Evolutionary conservation across 2,329 filamentous ascomycete genomes (phyloP).

Genomic region (Aotearoamyces nothofagi): DNA sequence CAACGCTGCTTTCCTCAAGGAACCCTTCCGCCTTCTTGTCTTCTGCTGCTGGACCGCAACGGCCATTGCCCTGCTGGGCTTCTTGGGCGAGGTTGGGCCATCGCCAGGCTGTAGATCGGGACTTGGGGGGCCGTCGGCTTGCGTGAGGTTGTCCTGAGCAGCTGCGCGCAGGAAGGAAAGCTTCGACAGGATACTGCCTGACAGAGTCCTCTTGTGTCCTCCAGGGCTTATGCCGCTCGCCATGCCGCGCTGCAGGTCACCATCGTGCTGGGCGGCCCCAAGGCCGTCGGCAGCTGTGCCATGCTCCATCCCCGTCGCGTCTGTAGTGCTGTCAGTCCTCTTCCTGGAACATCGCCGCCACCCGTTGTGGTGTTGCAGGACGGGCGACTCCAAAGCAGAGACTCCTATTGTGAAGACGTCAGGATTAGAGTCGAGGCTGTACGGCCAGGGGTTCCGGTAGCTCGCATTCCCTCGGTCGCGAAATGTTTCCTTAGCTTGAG

Average conservation of each 20-base stretch:
- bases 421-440: too few species aligned
- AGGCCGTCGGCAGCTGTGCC: not conserved
- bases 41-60: constrained; percentile 27
- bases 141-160: constrained; percentile 21
- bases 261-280: not conserved
- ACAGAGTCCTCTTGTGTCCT: constrained; percentile 17
- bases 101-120: constrained; percentile 18
- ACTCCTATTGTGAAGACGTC: too few species aligned
- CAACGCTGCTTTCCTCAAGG: constrained; percentile 73
- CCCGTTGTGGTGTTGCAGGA: too few species aligned
- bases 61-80: constrained; percentile 17
- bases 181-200: constrained; percentile 48
- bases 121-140: constrained; percentile 11
- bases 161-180: constrained; percentile 50
- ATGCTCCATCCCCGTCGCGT: not conserved
- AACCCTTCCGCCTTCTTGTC: constrained; percentile 63
- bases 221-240: constrained; percentile 30
- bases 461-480: too few species aligned
- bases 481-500: too few species aligned
- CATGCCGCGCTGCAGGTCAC: not conserved
- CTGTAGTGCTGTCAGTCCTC: not conserved
- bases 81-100: constrained; percentile 14
- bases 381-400: too few species aligned
- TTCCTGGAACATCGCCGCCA: not conserved
- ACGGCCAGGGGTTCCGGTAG: too few species aligned